Conservation (phyloP, 352 stramenopile genomes). For the Saprolegnia parasitica region DNA sequence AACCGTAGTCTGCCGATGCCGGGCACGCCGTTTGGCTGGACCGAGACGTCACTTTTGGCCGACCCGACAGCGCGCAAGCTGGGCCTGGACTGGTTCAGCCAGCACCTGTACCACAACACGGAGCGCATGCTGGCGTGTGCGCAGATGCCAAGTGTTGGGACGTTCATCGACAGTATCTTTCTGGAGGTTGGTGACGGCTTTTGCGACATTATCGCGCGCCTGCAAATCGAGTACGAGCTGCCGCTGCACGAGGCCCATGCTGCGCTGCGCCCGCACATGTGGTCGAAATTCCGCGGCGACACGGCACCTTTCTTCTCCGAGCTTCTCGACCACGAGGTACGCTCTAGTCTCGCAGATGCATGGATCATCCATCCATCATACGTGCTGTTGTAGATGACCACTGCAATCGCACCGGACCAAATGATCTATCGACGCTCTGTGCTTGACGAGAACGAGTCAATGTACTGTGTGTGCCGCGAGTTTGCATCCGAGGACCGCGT, state of each 20-base stretch:
- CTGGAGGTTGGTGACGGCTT: background rate
- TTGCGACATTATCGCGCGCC: background rate
- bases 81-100: slow-evolving; percentile 15
- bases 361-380: no score
- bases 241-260: background rate
- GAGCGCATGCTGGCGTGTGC: background rate
- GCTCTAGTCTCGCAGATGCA: no score
- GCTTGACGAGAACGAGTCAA: background rate
- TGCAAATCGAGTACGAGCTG: background rate
- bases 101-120: slow-evolving; percentile 24
- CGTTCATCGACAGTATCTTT: background rate
- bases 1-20: background rate
- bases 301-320: background rate
- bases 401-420: background rate
- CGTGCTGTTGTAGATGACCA: background rate
- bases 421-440: background rate
- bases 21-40: background rate
- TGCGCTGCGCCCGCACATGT: background rate
- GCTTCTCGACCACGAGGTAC: background rate
- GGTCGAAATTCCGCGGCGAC: background rate
- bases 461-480: background rate
- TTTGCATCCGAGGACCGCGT: background rate
- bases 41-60: background rate
- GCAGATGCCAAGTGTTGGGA: background rate
- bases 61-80: slow-evolving; percentile 4